These are phyloP conservation scores for Hypomyces rosellus DNA, from an alignment of 2,329 filamentous ascomycete genomes.

Conservation along the genomic window DNA sequence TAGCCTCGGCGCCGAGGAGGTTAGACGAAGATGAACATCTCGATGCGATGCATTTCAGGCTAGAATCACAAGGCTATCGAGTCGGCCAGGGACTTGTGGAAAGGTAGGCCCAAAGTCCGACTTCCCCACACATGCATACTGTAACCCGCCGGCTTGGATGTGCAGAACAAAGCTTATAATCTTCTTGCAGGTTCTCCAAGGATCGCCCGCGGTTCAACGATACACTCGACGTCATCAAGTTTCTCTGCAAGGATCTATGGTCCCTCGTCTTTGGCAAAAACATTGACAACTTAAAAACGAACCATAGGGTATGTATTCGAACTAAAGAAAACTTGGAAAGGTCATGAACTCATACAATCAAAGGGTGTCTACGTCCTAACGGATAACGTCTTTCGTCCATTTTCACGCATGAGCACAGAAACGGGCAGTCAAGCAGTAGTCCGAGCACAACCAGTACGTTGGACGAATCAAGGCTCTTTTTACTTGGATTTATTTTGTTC, in stretches of 20 bases:
- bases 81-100: slow-evolving; percentile 91
- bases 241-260: slow-evolving; percentile 98
- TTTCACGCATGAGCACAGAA: slow-evolving; percentile 84
- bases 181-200: slow-evolving; percentile 59
- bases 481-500: neutral
- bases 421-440: slow-evolving; percentile 64
- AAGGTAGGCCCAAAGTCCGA: slow-evolving; percentile 49
- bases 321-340: too few species aligned
- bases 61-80: slow-evolving; percentile 82
- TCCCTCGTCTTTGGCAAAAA: slow-evolving; percentile 91
- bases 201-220: slow-evolving; percentile 85
- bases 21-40: slow-evolving; percentile 71
- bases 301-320: slow-evolving; percentile 63
- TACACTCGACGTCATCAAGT: slow-evolving; percentile 94
- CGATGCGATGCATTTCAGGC: slow-evolving; percentile 76
- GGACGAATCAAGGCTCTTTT: neutral
- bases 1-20: slow-evolving; percentile 18
- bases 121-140: too few species aligned
- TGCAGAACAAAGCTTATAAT: too few species aligned
- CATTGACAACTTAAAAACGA: slow-evolving; percentile 97
- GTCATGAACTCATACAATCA: too few species aligned
- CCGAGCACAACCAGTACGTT: slow-evolving; percentile 70
- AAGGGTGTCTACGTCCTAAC: slow-evolving; percentile 94
- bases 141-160: too few species aligned
- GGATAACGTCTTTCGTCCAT: slow-evolving; percentile 83